phyloP scores from a whole-genome alignment of 768 basidiomycete species.

The Boletus reticulatus region DNA sequence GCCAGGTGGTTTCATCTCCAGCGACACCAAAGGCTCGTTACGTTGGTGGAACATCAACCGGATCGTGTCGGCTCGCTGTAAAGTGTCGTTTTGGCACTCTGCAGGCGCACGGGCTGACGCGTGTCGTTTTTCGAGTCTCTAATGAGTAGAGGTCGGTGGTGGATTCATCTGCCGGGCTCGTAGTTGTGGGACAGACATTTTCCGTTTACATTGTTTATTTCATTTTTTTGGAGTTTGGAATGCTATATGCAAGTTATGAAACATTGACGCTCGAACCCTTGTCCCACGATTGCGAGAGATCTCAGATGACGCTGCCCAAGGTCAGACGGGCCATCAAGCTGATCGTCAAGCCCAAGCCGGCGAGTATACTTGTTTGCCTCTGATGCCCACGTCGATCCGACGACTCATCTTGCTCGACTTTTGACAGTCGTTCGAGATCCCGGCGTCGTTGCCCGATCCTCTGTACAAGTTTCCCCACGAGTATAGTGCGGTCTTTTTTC shows the following conservation, averaged over 20 bases:
- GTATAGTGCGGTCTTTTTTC: constrained; percentile 10
- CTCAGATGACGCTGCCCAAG: constrained; percentile 11
- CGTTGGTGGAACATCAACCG: constrained; percentile 64
- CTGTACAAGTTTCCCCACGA: constrained; percentile 26
- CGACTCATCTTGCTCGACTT: neutral
- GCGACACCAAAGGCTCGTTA: constrained; percentile 60
- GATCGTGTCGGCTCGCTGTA: constrained; percentile 42
- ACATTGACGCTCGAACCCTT: neutral
- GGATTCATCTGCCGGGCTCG: constrained; percentile 39
- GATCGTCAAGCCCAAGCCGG: constrained; percentile 31
- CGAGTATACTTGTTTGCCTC: constrained; percentile 6
- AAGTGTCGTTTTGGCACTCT: constrained; percentile 55
- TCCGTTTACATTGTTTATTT: neutral
- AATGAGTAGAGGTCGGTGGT: constrained; percentile 57
- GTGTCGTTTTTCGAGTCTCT: constrained; percentile 45
- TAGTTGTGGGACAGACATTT: constrained; percentile 70
- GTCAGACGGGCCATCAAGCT: constrained; percentile 18
- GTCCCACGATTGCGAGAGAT: too few species aligned
- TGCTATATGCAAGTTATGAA: neutral
- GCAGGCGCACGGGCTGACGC: constrained; percentile 43
- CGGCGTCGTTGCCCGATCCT: constrained; percentile 23
- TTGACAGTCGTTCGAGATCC: constrained; percentile 26
- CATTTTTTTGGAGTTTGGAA: constrained; percentile 7
- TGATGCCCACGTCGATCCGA: neutral
- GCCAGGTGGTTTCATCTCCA: constrained; percentile 35